These are phyloP conservation scores for Blastomyces gilchristii DNA, from an alignment of 2,329 filamentous ascomycete species.

Conservation along the genomic window DNA sequence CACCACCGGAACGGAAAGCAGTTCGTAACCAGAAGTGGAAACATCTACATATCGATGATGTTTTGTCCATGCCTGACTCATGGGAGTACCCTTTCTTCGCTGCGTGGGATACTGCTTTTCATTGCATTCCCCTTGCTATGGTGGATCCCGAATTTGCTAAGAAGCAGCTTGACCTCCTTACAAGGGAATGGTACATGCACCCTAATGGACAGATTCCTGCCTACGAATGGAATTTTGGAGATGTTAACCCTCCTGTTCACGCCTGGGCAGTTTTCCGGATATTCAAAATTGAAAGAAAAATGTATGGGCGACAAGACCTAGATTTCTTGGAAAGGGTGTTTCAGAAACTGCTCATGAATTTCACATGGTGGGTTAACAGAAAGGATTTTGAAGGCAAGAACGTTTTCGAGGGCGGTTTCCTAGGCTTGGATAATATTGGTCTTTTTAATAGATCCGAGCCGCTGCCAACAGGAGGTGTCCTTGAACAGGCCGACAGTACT, in stretches of 20 bases:
- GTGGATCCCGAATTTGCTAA: slow-evolving; percentile 96
- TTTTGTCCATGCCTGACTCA: slow-evolving; percentile 93
- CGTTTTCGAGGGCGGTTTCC: slow-evolving; percentile 91
- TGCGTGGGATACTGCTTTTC: slow-evolving; percentile 94
- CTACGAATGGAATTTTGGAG: slow-evolving; percentile 95
- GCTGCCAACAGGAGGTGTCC: slow-evolving; percentile 78
- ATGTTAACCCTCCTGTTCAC: slow-evolving; percentile 93
- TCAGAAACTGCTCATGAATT: slow-evolving; percentile 90
- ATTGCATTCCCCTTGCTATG: slow-evolving; percentile 93
- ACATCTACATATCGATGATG: slow-evolving; percentile 88
- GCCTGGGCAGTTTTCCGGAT: slow-evolving; percentile 92
- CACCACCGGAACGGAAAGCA: slow-evolving; percentile 65
- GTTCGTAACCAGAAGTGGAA: slow-evolving; percentile 87
- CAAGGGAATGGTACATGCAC: slow-evolving; percentile 97
- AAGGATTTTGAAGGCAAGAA: slow-evolving; percentile 94
- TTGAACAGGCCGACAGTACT: slow-evolving; percentile 94
- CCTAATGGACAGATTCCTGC: slow-evolving; percentile 91
- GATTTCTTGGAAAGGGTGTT: slow-evolving; percentile 95
- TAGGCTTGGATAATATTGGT: slow-evolving; percentile 93
- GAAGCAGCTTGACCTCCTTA: slow-evolving; percentile 93
- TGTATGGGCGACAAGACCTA: slow-evolving; percentile 88
- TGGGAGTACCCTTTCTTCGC: slow-evolving; percentile 99
- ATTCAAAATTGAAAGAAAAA: slow-evolving; percentile 97
- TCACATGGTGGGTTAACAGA: slow-evolving; percentile 98
- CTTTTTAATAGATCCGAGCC: slow-evolving; percentile 96